Evolutionary conservation across 352 stramenopile genomes (phyloP).

Genomic region (Phytophthora aleatoria): DNA sequence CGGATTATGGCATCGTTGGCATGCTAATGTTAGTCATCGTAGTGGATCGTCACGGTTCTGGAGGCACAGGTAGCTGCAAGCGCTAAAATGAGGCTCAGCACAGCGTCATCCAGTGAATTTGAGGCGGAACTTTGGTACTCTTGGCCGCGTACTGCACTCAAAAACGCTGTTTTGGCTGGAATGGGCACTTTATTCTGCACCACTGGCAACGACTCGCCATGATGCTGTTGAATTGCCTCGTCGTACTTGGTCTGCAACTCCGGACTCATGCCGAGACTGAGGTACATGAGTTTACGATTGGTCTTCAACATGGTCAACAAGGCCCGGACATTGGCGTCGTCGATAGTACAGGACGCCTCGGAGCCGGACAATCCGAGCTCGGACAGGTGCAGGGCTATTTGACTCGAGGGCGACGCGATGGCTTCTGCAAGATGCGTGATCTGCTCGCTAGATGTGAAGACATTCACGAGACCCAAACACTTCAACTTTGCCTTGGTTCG

Average conservation of each 20-base stretch:
- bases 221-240: constrained; percentile 18
- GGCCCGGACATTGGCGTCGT: constrained; percentile 23
- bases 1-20: not conserved
- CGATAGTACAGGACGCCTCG: constrained; percentile 27
- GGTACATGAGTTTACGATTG: constrained; percentile 33
- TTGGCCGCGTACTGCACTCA: constrained; percentile 18
- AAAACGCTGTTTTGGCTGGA: constrained; percentile 23
- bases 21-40: constrained; percentile 22
- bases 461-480: constrained; percentile 29
- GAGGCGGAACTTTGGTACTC: not conserved
- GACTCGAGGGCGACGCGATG: constrained; percentile 11
- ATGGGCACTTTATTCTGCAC: constrained; percentile 22
- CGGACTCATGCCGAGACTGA: constrained; percentile 24
- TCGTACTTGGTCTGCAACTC: constrained; percentile 19
- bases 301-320: constrained; percentile 28
- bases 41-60: constrained; percentile 26
- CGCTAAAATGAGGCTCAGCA: constrained; percentile 25
- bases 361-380: constrained; percentile 33
- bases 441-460: constrained; percentile 22
- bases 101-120: constrained; percentile 25
- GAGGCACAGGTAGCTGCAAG: constrained; percentile 30
- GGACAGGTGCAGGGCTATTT: constrained; percentile 20
- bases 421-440: constrained; percentile 15
- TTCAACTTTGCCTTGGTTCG: constrained; percentile 10
- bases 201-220: constrained; percentile 29